Percentiles rank a stretch among this genome's conserved stretches.
phyloP scores from a whole-genome alignment of 768 basidiomycete species.

The Rhodotorula taiwanensis region DNA sequence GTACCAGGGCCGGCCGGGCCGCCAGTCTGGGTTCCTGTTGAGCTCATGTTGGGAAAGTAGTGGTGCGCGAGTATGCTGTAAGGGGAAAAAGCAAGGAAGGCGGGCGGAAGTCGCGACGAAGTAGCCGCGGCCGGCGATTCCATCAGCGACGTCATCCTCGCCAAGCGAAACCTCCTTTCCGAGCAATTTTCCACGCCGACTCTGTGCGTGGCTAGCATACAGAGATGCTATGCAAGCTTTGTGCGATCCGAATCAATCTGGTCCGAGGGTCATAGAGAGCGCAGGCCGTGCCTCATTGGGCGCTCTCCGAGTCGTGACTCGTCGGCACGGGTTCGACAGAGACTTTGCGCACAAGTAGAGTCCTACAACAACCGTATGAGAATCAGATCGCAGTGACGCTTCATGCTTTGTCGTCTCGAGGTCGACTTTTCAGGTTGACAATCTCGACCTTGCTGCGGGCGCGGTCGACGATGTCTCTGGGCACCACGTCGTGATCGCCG shows the following conservation, averaged over 20 bases:
- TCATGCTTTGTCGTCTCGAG: no score
- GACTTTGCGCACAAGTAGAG: no score
- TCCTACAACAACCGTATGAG: no score
- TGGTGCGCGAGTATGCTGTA: background rate
- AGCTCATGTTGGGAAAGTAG: background rate
- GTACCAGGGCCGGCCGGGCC: background rate
- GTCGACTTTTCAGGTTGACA: background rate
- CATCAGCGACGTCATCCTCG: no score
- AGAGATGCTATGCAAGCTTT: background rate
- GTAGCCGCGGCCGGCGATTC: no score
- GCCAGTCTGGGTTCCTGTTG: slow-evolving; percentile 1
- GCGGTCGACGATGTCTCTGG: slow-evolving; percentile 6
- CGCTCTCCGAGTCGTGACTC: no score
- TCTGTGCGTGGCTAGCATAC: no score
- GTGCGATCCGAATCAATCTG: background rate
- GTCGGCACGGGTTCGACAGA: no score
- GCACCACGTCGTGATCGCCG: background rate
- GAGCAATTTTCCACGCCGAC: no score
- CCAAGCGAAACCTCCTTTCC: no score
- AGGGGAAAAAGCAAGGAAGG: background rate
- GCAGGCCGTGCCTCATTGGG: background rate
- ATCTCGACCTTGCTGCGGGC: slow-evolving; percentile 23
- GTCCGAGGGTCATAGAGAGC: background rate
- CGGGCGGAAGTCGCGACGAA: no score
- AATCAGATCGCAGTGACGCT: no score